phyloP scores from a whole-genome alignment of 73 alveolate genomes.

The Stentor roeselii region DNA sequence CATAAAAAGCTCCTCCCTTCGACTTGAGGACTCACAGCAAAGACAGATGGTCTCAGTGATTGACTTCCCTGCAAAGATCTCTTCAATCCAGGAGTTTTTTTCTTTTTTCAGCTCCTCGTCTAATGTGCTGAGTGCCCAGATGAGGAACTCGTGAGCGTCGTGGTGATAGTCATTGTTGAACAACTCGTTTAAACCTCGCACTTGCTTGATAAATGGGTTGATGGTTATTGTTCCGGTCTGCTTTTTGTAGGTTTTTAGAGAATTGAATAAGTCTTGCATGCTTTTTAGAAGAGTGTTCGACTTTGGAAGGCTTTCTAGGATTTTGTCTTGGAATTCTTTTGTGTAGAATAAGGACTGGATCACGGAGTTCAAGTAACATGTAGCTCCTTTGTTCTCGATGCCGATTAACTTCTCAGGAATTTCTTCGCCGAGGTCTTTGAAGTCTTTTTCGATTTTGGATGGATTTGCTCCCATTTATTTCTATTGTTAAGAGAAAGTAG shows the following conservation, averaged over 20 bases:
- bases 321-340: conserved; percentile 37
- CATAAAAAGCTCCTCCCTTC: conserved; percentile 61
- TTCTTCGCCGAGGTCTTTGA: conserved; percentile 31
- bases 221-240: conserved; percentile 33
- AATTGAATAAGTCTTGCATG: conserved; percentile 37
- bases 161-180: conserved; percentile 71
- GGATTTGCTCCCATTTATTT: no score
- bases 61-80: conserved; percentile 69
- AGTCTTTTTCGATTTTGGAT: conserved; percentile 28
- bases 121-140: conserved; percentile 50
- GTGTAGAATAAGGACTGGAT: conserved; percentile 46
- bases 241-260: conserved; percentile 35
- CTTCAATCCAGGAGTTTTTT: conserved; percentile 39
- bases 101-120: conserved; percentile 35
- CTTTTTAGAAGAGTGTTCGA: conserved; percentile 36
- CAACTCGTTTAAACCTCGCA: conserved; percentile 37
- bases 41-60: conserved; percentile 56
- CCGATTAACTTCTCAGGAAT: conserved; percentile 52
- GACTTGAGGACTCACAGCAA: conserved; percentile 52
- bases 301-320: conserved; percentile 28
- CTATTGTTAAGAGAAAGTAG: no score
- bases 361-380: conserved; percentile 61
- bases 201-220: conserved; percentile 41
- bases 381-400: conserved; percentile 43
- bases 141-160: conserved; percentile 72